Evolutionary conservation across 257 asterid species (phyloP).

Genomic region (Thymus mandschuricus): DNA sequence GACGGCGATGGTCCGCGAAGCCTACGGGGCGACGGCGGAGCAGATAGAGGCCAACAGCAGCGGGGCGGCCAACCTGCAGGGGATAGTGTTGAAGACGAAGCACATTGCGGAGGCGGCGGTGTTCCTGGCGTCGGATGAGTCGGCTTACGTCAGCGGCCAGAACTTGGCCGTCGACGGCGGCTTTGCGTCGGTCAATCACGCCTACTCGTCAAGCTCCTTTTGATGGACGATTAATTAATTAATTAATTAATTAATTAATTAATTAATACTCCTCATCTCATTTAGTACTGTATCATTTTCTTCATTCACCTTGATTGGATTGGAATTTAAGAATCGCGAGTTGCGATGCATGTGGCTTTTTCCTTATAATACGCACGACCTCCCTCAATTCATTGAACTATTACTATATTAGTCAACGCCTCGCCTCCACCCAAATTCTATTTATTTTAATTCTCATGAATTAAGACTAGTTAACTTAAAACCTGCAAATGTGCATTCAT

Average conservation of each 20-base stretch:
- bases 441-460: neutral
- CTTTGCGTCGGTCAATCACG: slow-evolving; percentile 48
- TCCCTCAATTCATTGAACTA: slow-evolving; percentile 27
- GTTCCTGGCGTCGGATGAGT: slow-evolving; percentile 68
- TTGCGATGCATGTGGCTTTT: slow-evolving; percentile 38
- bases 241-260: no score
- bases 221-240: neutral
- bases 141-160: slow-evolving; percentile 67
- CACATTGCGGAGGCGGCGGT: slow-evolving; percentile 61
- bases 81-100: slow-evolving; percentile 42
- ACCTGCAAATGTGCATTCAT: no score
- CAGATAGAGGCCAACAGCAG: slow-evolving; percentile 40
- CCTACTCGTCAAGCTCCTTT: slow-evolving; percentile 36
- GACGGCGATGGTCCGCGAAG: slow-evolving; percentile 52
- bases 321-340: slow-evolving; percentile 17
- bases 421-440: slow-evolving; percentile 9
- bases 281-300: neutral
- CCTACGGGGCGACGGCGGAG: slow-evolving; percentile 35
- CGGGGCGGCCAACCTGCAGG: slow-evolving; percentile 48
- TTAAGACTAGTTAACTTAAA: no score
- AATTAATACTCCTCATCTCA: no score
- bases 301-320: neutral
- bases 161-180: slow-evolving; percentile 76
- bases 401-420: slow-evolving; percentile 26
- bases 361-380: slow-evolving; percentile 41